Percentiles rank a stretch among this genome's conserved stretches.
These are phyloP conservation scores for Ustilago shanxiensis DNA, from an alignment of 1,284 basidiomycete genomes.

Conservation along the genomic window DNA sequence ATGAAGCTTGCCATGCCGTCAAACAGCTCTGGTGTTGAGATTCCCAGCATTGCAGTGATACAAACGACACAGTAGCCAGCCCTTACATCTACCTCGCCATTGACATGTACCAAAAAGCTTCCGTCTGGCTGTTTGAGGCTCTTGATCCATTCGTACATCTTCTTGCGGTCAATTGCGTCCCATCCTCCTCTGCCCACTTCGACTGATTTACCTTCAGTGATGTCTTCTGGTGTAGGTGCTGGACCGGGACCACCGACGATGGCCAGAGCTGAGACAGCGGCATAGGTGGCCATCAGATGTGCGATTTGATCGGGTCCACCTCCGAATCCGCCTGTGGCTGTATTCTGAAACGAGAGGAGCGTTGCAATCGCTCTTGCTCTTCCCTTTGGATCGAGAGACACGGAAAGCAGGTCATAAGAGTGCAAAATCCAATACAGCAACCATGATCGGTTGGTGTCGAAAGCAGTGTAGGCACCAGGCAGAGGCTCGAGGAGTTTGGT, in stretches of 20 bases:
- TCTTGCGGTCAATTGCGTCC: slow-evolving; percentile 71
- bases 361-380: slow-evolving; percentile 63
- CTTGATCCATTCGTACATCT: slow-evolving; percentile 90
- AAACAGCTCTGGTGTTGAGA: slow-evolving; percentile 89
- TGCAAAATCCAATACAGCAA: slow-evolving; percentile 68
- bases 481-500: slow-evolving; percentile 61
- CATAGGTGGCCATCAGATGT: slow-evolving; percentile 92
- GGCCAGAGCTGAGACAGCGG: slow-evolving; percentile 84
- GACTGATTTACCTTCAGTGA: slow-evolving; percentile 74
- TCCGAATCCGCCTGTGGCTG: slow-evolving; percentile 81
- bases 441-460: slow-evolving; percentile 68
- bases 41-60: slow-evolving; percentile 79
- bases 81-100: slow-evolving; percentile 92
- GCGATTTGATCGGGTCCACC: slow-evolving; percentile 90
- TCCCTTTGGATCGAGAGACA: slow-evolving; percentile 48
- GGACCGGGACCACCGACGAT: slow-evolving; percentile 79
- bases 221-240: slow-evolving; percentile 48
- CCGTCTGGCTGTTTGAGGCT: slow-evolving; percentile 93
- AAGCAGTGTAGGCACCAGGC: slow-evolving; percentile 61
- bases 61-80: slow-evolving; percentile 83
- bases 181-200: slow-evolving; percentile 66
- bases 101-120: slow-evolving; percentile 87
- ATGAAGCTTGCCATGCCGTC: slow-evolving; percentile 72
- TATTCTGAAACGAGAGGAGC: slow-evolving; percentile 67
- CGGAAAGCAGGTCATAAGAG: slow-evolving; percentile 60